These are phyloP conservation scores for Maudiozyma pseudohumilis DNA, from an alignment of 805 yeast genomes.

Conservation along the genomic window DNA sequence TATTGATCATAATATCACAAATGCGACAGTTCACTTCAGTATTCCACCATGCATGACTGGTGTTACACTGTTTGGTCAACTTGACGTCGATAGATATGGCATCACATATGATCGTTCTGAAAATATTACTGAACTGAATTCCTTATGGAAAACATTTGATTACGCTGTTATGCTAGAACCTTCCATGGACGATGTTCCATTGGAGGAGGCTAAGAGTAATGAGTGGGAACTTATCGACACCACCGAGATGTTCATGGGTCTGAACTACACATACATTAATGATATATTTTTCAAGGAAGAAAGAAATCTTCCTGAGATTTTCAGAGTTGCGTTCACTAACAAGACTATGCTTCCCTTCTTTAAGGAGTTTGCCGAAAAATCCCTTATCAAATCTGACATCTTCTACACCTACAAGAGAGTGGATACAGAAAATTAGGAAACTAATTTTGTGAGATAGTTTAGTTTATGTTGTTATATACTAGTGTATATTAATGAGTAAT, in stretches of 20 bases:
- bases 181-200: conserved; percentile 9
- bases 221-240: conserved; percentile 37
- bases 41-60: conserved; percentile 85
- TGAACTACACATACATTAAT: conserved; percentile 25
- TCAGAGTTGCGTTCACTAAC: conserved; percentile 6
- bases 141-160: conserved; percentile 41
- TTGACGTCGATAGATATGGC: conserved; percentile 30
- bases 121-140: conserved; percentile 29
- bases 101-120: conserved; percentile 72
- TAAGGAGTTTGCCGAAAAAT: conserved; percentile 11
- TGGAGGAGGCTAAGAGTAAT: background rate
- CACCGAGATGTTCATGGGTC: conserved; percentile 33
- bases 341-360: conserved; percentile 6
- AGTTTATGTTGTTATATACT: background rate
- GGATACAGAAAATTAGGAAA: background rate
- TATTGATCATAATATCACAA: conserved; percentile 18
- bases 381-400: conserved; percentile 19
- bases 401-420: conserved; percentile 26
- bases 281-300: conserved; percentile 12
- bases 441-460: background rate
- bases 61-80: conserved; percentile 61
- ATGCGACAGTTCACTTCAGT: conserved; percentile 55
- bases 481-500: too few species aligned
- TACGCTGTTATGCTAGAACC: conserved; percentile 36
- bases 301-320: conserved; percentile 9